phyloP scores from a whole-genome alignment of 2,329 filamentous ascomycete species.

The Drechslerella stenobrocha region DNA sequence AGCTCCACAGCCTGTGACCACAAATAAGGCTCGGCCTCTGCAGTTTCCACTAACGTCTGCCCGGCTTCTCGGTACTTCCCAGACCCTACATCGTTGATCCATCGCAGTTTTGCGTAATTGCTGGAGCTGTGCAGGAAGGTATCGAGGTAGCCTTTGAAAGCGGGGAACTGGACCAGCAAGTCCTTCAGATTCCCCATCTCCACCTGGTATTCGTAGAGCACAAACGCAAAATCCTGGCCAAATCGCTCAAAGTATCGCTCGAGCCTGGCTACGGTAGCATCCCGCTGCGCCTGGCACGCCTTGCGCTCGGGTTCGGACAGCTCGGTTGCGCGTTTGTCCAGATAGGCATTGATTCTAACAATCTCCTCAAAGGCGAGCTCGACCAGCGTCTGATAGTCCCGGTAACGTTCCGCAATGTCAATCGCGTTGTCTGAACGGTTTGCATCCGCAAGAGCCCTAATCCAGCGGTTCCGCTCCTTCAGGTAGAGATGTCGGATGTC shows the following conservation, averaged over 20 bases:
- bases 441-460: conserved; percentile 61
- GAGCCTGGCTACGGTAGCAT: conserved; percentile 56
- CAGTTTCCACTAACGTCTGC: conserved; percentile 70
- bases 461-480: conserved; percentile 58
- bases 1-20: conserved; percentile 95
- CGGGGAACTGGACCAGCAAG: conserved; percentile 63
- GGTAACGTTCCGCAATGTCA: conserved; percentile 64
- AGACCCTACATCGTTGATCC: conserved; percentile 92
- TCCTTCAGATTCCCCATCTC: conserved; percentile 67
- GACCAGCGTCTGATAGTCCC: conserved; percentile 63
- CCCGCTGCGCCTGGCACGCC: conserved; percentile 24
- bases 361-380: conserved; percentile 55
- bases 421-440: conserved; percentile 65
- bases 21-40: conserved; percentile 72
- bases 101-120: conserved; percentile 75
- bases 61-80: conserved; percentile 74
- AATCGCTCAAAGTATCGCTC: conserved; percentile 65
- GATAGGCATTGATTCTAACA: conserved; percentile 54
- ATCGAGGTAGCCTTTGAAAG: conserved; percentile 72
- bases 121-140: conserved; percentile 73
- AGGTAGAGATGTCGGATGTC: conserved; percentile 58
- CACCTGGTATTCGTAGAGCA: conserved; percentile 79
- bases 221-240: conserved; percentile 69
- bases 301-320: conserved; percentile 49
- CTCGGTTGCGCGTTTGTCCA: conserved; percentile 55